Base-by-base conservation (phyloP, 768 basidiomycete species). In the Sarcodon aspratus region DNA sequence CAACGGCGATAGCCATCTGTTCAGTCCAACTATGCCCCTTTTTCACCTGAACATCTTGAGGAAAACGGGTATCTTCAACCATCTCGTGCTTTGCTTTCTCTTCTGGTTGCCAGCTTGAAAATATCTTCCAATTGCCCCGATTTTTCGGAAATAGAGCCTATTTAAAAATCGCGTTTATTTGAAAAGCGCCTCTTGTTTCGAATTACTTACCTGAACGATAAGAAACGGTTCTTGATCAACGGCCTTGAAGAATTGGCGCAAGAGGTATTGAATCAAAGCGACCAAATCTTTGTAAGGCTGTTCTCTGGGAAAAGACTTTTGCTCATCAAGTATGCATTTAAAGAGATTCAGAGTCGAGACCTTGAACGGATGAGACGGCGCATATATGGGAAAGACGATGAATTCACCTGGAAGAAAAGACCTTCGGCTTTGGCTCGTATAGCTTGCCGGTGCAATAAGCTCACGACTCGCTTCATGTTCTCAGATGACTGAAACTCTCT, bases 171-270 rank as follows among this genome's bases (percentile, higher is more conserved):
- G 34, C 44, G 48, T 49, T n/a, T 11, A 4, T 9, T 35, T 9
- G 12, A 37, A 36, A 42, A 13, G 9, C 40, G 5, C 15, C 5
- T 17, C 27, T 50, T 36, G 53, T 53, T 58, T 58, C 59, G 37
- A 59, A 52, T 57, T 64, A 42, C 51, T 56, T 57, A 93, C 93
- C 74, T 98, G 92, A 52, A 97, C 75, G 51, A 90, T 76, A 44
- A 97, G 71, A 68, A 97, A 87, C 0, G 88, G 74, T 52, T 96
- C 85, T 54, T 89, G 80, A 47, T 78, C 75, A 44, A 92, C 73
- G 7, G 82, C 78, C 63, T 96, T 98, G 80, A 99, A 98, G 73
- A 98, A 98, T 61, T 85, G 82, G 21, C 89, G 80, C 50, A 97
- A 73, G 52, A 97, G 73, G 66, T 76, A 99, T 58, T 81, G 86